Evolutionary conservation across 768 basidiomycete genomes (phyloP).

Genomic region (Grammothele lineata): DNA sequence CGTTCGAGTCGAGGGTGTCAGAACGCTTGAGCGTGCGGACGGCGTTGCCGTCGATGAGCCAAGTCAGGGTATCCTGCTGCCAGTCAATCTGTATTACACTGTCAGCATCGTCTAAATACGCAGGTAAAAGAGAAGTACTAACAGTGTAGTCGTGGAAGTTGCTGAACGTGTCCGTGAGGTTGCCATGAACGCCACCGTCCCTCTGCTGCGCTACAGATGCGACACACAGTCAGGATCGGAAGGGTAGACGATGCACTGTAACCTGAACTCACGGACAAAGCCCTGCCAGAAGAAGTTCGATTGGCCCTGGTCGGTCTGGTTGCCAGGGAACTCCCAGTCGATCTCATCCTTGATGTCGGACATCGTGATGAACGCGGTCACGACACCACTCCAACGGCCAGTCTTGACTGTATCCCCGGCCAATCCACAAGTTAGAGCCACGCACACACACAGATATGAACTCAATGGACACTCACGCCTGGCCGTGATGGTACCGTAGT

Average conservation of each 20-base stretch:
- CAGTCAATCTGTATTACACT: conserved; percentile 61
- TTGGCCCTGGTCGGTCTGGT: conserved; percentile 58
- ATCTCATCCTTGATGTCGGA: conserved; percentile 78
- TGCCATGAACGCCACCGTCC: conserved; percentile 44
- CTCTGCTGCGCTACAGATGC: conserved; percentile 36
- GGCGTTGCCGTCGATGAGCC: conserved; percentile 63
- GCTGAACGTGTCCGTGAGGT: conserved; percentile 56
- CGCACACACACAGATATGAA: background rate
- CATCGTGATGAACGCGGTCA: conserved; percentile 86
- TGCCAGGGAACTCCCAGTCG: conserved; percentile 83
- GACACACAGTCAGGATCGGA: background rate
- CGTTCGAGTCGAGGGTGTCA: conserved; percentile 47
- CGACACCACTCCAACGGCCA: conserved; percentile 74
- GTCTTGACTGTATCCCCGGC: conserved; percentile 55
- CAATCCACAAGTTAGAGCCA: background rate
- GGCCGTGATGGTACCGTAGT: conserved; percentile 75
- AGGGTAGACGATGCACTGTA: background rate
- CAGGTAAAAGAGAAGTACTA: background rate
- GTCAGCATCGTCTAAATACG: no score
- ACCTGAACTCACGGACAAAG: conserved; percentile 47
- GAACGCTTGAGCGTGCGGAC: conserved; percentile 65
- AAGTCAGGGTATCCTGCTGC: conserved; percentile 63
- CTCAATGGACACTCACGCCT: conserved; percentile 37
- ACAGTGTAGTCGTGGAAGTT: conserved; percentile 80
- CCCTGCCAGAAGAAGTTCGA: conserved; percentile 83